Base-by-base conservation (phyloP, 768 basidiomycete species). In the Cantharellus anzutake region DNA sequence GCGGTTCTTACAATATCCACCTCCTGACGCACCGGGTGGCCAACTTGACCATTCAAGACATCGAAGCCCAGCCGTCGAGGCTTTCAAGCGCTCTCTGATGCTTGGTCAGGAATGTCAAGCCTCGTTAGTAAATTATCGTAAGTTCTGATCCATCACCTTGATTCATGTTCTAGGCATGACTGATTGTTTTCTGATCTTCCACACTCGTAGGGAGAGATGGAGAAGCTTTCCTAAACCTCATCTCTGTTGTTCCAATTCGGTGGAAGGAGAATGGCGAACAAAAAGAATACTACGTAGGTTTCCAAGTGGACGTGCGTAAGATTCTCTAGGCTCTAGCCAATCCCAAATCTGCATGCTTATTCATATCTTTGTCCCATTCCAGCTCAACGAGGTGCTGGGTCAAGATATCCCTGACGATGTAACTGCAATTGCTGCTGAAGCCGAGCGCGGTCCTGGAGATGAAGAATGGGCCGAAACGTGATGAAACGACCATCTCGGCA, bases 251-350 rank as follows among this genome's bases (percentile, higher is more conserved):
- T 41, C 94, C 96, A 16, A 78, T 97, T 60, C 68, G 75, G 0
- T 88, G 84, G 4, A 86, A 79, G 16, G 71, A 63, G 63, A 83
- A 81, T 42, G 79, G 80, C 58, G 84, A 93, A 52, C 76, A 87
- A 44, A 81, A 80, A 4, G 52, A 55, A 55, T 96, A 85, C 68
- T 84, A 88, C 65, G 83, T 99, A 57, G 94, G 96, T 0, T 98
- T 99, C 75, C 92, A 99, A 71, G 85, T 96, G 59, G 90, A 97
- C 70, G 74, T 99, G 55, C 81, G 81, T 16, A 81, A 84, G 20
- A 29, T 66, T 55, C 35, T 11, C 38, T 37, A 11, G 14, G 11
- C 35, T 37, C 52, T 55, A 11, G 11, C 14, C 11, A 14, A 14
- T 55, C 52, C 7, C 35, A 11, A 37, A 37, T 11, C 7, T 11